A percentile compares a stretch with the other conserved stretches of the same genome.
Conservation (phyloP, 1,139 yeast species). For the Pichia terricola region DNA sequence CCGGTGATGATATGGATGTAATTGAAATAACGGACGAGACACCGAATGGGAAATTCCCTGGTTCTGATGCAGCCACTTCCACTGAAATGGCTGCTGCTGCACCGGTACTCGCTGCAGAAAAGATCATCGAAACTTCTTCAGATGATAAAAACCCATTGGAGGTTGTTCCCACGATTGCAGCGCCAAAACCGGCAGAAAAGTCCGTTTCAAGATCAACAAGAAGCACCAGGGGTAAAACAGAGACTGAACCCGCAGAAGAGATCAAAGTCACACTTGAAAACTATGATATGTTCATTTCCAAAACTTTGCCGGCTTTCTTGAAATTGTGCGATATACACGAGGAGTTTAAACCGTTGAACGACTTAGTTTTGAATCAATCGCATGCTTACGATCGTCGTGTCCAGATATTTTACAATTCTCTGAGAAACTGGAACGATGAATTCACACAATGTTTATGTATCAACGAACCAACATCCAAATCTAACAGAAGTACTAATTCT, state of each 20-base stretch:
- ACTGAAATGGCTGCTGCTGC: neutral
- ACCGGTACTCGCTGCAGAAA: neutral
- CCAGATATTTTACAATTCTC: constrained; percentile 30
- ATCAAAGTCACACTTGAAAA: constrained; percentile 5
- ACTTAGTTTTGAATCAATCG: neutral
- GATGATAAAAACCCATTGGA: neutral
- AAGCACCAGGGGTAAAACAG: neutral
- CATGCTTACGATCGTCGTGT: constrained; percentile 8
- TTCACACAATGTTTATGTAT: constrained; percentile 26
- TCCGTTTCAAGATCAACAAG: constrained; percentile 1
- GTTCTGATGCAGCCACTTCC: neutral
- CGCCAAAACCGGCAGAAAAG: neutral
- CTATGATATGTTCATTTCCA: constrained; percentile 10
- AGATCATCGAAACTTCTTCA: neutral
- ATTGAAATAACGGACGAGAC: neutral
- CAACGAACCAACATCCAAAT: constrained; percentile 13
- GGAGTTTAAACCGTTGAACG: constrained; percentile 1
- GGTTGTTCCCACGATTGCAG: neutral
- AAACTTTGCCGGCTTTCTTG: constrained; percentile 14
- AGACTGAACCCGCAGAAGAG: neutral
- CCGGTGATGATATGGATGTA: neutral
- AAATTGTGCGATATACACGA: constrained; percentile 10
- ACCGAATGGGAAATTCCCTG: neutral
- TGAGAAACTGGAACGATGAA: constrained; percentile 35
- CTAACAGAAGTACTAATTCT: constrained; percentile 1